phyloP scores from a whole-genome alignment of 306 rosid species.

The Acacia melanoxylon region DNA sequence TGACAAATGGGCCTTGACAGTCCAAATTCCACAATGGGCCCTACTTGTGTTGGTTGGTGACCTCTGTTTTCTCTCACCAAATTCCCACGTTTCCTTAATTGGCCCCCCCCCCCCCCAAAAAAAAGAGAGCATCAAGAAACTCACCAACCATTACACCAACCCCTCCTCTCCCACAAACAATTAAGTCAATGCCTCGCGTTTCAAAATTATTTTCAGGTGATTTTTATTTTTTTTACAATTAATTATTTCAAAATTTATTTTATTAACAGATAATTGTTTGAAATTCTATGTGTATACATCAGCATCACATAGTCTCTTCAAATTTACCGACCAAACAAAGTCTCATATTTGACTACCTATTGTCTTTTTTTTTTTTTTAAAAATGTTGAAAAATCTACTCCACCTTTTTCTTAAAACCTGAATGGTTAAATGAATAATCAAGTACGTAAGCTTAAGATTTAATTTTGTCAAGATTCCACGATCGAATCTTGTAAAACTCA shows the following conservation, averaged over 20 bases:
- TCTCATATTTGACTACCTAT: not conserved
- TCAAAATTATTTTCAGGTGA: not conserved
- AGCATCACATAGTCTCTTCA: not conserved
- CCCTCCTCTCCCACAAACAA: not conserved
- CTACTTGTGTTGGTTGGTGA: conserved; percentile 6
- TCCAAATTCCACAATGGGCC: not conserved
- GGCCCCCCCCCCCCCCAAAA: no score
- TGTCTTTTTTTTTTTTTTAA: no score
- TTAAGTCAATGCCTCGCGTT: not conserved
- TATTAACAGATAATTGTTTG: not conserved
- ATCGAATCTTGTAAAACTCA: not conserved
- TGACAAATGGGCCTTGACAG: not conserved
- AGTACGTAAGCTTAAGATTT: not conserved
- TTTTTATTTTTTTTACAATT: not conserved
- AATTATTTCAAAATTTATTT: not conserved
- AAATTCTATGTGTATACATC: not conserved
- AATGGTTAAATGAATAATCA: not conserved
- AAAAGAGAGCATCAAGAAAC: no score
- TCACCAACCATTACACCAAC: not conserved
- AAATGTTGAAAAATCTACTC: not conserved
- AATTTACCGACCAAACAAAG: not conserved
- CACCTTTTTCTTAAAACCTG: no score
- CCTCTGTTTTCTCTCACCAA: not conserved
- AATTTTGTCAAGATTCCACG: not conserved
- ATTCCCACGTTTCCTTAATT: not conserved